A percentile compares a stretch with the other conserved stretches of the same genome.
Evolutionary conservation across 805 yeast genomes (phyloP).

Genomic region (Groenewaldozyma tartarivorans): DNA sequence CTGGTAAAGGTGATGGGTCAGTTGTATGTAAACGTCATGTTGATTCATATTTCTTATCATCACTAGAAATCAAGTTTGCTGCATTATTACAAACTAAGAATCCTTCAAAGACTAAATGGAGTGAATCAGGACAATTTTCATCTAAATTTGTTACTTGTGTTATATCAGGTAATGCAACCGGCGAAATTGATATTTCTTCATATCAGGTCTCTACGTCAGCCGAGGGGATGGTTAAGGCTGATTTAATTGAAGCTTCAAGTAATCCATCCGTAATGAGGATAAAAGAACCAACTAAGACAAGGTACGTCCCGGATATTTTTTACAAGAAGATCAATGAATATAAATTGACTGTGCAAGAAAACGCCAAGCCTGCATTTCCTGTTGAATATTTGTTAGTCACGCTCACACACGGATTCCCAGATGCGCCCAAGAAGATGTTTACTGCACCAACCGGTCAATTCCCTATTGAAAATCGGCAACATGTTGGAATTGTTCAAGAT

Average conservation of each 20-base stretch:
- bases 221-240: slow-evolving; percentile 81
- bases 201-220: slow-evolving; percentile 86
- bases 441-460: slow-evolving; percentile 32
- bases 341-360: slow-evolving; percentile 73
- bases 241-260: slow-evolving; percentile 75
- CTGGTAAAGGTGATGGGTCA: slow-evolving; percentile 78
- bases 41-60: slow-evolving; percentile 79
- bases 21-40: slow-evolving; percentile 90
- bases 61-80: slow-evolving; percentile 79
- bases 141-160: slow-evolving; percentile 93
- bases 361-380: slow-evolving; percentile 88
- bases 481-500: slow-evolving; percentile 66
- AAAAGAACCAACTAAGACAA: slow-evolving; percentile 55
- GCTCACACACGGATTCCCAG: slow-evolving; percentile 87
- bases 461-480: slow-evolving; percentile 73
- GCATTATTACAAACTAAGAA: slow-evolving; percentile 62
- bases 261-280: slow-evolving; percentile 83
- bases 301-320: slow-evolving; percentile 93
- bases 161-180: slow-evolving; percentile 75
- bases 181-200: slow-evolving; percentile 83
- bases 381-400: slow-evolving; percentile 84
- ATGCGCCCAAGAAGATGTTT: slow-evolving; percentile 44
- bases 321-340: slow-evolving; percentile 82
- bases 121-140: slow-evolving; percentile 56
- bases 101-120: slow-evolving; percentile 56